Base-by-base conservation (phyloP, 495 filamentous ascomycete genomes). In the Corynascus novoguineensis region DNA sequence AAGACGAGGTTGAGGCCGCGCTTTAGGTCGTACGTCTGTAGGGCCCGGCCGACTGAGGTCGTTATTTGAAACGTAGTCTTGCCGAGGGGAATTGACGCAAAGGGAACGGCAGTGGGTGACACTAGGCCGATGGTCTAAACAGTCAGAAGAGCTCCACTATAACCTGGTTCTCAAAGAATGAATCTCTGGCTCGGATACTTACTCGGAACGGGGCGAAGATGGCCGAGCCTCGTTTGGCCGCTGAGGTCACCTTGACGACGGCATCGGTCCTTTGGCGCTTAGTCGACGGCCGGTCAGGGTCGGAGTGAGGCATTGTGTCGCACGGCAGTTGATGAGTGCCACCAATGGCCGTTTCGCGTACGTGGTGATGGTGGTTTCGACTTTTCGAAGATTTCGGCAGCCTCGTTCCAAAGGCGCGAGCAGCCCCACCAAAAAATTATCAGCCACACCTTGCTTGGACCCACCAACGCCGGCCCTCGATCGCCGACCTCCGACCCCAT, bases 1-100 rank as follows among this genome's bases (percentile, higher is more conserved):
- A 97, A 99, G 53, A 97, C 81, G 40, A 97, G 82, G 61, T 90
- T 92, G 66, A 99, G 78, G 22, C 91, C 92, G 68, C 81, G 84
- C 63, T 85, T 88, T 49, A 97, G 74, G 68, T 97, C 93, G 72
- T 97, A 97, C 2, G 93, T 97, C 68, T 97, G 93, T 12, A 99
- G 81, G 41, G 84, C 87, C 59, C 84, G 83, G 60, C 91, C 92
- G 48, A 92, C 88, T 0, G 89, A 96, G 37, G 95, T 97, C 14
- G 93, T 97, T 70, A 99, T 88, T 65, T 99, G 93, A 69, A 93
- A 97, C 17, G 91, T 95, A 6, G 90, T 88, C 69, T 95, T 95
- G 53, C 93, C 93, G 15, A 96, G 75, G 4, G 93, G 89, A 22
- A 92, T 81, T 21, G 85, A 84, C 8, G 92, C 88, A 64, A 97